Percentiles rank a stretch among this genome's conserved stretches.
phyloP scores from a whole-genome alignment of 768 basidiomycete species.

The Mycena galopus region DNA sequence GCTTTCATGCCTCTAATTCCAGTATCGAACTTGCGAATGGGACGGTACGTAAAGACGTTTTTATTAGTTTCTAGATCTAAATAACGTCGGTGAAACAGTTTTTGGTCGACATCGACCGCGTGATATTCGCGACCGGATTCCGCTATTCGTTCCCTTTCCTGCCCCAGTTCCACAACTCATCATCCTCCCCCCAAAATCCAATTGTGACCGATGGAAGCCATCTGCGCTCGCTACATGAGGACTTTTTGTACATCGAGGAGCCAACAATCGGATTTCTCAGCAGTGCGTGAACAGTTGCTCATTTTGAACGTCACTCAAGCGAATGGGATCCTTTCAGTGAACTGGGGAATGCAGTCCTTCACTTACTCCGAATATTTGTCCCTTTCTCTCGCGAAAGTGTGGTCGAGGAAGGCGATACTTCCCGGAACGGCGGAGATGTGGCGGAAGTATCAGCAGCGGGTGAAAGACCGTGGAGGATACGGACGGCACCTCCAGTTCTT shows the following conservation, averaged over 20 bases:
- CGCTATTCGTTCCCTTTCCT: conserved; percentile 50
- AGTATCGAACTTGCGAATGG: conserved; percentile 46
- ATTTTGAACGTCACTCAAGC: background rate
- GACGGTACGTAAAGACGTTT: conserved; percentile 32
- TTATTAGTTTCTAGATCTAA: background rate
- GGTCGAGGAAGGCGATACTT: conserved; percentile 52
- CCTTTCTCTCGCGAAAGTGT: conserved; percentile 53
- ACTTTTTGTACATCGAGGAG: conserved; percentile 49
- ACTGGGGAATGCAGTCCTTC: conserved; percentile 56
- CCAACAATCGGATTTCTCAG: conserved; percentile 46
- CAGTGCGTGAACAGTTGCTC: conserved; percentile 4
- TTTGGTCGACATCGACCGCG: conserved; percentile 41
- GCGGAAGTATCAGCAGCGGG: conserved; percentile 47
- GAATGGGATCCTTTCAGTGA: conserved; percentile 41
- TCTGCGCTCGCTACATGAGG: conserved; percentile 45
- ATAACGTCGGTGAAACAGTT: conserved; percentile 20
- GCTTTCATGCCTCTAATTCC: conserved; percentile 41
- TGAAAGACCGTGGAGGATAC: conserved; percentile 51
- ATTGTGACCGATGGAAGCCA: conserved; percentile 46
- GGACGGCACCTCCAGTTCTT: conserved; percentile 53
- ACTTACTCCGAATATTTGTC: conserved; percentile 53
- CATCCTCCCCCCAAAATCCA: conserved; percentile 25
- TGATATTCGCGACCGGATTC: conserved; percentile 50
- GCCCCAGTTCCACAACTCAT: conserved; percentile 43
- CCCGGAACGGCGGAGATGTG: conserved; percentile 49